Conservation (phyloP, 345 rosid species). For the Reutealis trisperma region DNA sequence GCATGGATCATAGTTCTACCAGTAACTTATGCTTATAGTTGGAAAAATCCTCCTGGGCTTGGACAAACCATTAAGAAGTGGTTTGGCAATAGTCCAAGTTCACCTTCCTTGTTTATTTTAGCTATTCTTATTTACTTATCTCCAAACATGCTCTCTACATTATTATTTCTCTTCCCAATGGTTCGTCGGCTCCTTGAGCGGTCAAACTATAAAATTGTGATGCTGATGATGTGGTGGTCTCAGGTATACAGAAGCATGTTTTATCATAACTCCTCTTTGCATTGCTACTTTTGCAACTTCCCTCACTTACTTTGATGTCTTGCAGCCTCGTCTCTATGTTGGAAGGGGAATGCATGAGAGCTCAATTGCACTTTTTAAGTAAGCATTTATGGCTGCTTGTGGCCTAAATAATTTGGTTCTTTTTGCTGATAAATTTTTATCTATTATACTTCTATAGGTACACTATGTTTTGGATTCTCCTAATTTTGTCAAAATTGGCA, state of each 20-base stretch:
- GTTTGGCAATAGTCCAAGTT: slow-evolving; percentile 76
- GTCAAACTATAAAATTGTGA: slow-evolving; percentile 77
- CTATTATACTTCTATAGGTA: slow-evolving; percentile 45
- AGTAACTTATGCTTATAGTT: slow-evolving; percentile 88
- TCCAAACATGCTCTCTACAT: slow-evolving; percentile 86
- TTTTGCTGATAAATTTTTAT: slow-evolving; percentile 1
- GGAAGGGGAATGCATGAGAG: slow-evolving; percentile 99
- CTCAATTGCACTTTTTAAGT: slow-evolving; percentile 85
- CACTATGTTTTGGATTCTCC: slow-evolving; percentile 90
- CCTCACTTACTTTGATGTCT: neutral
- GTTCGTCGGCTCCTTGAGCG: slow-evolving; percentile 93
- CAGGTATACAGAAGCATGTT: slow-evolving; percentile 52
- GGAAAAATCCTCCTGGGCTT: slow-evolving; percentile 85
- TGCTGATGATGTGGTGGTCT: slow-evolving; percentile 99
- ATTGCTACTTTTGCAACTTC: neutral
- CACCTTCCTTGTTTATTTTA: slow-evolving; percentile 76
- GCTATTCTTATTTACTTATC: slow-evolving; percentile 82
- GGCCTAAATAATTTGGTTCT: neutral
- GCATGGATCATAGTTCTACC: slow-evolving; percentile 93
- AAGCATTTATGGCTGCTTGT: slow-evolving; percentile 26
- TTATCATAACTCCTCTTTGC: neutral
- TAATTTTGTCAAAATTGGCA: slow-evolving; percentile 81
- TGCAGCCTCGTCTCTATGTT: slow-evolving; percentile 98
- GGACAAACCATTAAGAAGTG: slow-evolving; percentile 89
- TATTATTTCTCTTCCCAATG: slow-evolving; percentile 83